Conservation (phyloP, 176 grass and related monocot genomes). For the Carex scoparia region DNA sequence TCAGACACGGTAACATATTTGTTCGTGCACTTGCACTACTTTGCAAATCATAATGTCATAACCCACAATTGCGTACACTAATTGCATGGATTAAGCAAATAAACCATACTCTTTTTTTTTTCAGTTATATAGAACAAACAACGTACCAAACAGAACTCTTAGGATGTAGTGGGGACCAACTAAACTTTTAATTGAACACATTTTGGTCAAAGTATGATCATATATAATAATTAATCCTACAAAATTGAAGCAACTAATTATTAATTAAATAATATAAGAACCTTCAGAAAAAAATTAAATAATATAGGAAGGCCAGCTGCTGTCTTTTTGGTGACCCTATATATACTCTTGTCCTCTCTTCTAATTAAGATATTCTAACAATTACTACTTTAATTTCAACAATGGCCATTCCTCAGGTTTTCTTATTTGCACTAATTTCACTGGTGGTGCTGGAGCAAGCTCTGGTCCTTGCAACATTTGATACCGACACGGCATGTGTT, state of each 20-base stretch:
- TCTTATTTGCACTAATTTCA: constrained; percentile 20
- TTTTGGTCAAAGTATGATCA: neutral
- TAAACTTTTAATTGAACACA: neutral
- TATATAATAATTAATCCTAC: neutral
- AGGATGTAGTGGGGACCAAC: neutral
- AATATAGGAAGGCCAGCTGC: neutral
- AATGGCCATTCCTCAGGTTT: neutral
- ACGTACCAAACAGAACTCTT: neutral
- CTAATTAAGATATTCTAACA: neutral
- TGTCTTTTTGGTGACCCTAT: neutral
- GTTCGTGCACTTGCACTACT: neutral
- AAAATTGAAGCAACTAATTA: neutral
- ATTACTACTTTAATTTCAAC: neutral
- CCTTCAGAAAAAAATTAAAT: neutral
- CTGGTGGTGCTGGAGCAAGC: constrained; percentile 5
- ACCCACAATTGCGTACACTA: neutral
- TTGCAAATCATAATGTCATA: neutral
- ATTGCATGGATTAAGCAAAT: neutral
- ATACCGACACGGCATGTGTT: neutral
- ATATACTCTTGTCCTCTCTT: neutral
- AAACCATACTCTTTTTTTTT: neutral
- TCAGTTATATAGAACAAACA: neutral
- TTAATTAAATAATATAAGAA: neutral
- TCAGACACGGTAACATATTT: neutral
- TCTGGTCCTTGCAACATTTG: constrained; percentile 20